Conservation (phyloP, 805 yeast species). For the Starmerella vitae region DNA sequence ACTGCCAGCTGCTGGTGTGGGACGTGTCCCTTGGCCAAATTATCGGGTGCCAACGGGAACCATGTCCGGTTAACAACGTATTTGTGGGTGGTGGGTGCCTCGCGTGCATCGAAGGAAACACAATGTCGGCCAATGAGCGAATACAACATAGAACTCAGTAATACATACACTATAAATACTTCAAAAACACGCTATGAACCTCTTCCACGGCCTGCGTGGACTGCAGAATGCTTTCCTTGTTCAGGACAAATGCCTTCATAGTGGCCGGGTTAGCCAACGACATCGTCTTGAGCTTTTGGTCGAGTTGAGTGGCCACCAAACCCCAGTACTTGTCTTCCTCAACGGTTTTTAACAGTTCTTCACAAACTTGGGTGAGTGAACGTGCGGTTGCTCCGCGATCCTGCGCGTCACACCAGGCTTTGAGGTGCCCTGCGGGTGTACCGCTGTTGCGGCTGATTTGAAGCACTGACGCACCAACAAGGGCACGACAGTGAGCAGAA, state of each 20-base stretch:
- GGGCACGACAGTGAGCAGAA: conserved; percentile 4
- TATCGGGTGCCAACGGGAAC: conserved; percentile 42
- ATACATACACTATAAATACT: too few relatives aligned
- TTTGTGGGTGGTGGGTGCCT: too few relatives aligned
- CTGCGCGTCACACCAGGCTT: conserved; percentile 13
- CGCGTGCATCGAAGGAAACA: too few relatives aligned
- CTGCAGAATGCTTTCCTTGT: conserved; percentile 10
- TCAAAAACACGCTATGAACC: conserved; percentile 10
- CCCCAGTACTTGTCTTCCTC: conserved; percentile 26
- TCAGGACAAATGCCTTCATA: conserved; percentile 9
- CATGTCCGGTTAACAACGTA: conserved; percentile 64
- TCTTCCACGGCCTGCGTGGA: conserved; percentile 8
- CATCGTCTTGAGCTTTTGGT: conserved; percentile 26
- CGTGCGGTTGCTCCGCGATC: conserved; percentile 2
- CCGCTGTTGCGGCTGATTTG: conserved; percentile 11
- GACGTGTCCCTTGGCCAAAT: conserved; percentile 37
- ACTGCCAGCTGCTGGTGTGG: conserved; percentile 50
- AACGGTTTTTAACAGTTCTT: not conserved
- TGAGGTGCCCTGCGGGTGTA: conserved; percentile 1
- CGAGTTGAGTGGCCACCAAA: conserved; percentile 26
- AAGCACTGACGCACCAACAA: conserved; percentile 11
- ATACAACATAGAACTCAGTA: too few relatives aligned
- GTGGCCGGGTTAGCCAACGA: conserved; percentile 19
- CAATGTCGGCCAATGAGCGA: too few relatives aligned
- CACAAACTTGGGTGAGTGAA: not conserved